Percentiles rank a stretch among this genome's conserved stretches.
phyloP scores from a whole-genome alignment of 768 basidiomycete species.

The Scleroderma citrinum region DNA sequence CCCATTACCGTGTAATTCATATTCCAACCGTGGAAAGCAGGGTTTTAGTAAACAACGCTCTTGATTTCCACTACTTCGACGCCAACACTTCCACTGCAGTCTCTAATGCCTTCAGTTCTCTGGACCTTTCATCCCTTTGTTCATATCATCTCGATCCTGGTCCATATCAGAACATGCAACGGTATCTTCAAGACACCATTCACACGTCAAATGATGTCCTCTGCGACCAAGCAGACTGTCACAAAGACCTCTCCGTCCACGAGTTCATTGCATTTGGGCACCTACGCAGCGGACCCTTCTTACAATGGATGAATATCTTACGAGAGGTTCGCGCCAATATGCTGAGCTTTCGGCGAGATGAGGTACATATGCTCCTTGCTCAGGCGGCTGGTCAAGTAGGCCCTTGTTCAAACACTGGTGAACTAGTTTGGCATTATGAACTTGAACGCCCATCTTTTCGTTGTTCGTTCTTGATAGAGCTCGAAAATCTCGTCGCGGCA shows the following conservation, averaged over 20 bases:
- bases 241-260: no score
- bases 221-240: conserved; percentile 37
- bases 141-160: conserved; percentile 28
- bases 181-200: conserved; percentile 29
- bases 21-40: no score
- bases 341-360: no score
- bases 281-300: no score
- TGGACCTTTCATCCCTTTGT: conserved; percentile 15
- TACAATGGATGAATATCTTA: no score
- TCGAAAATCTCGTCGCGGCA: conserved; percentile 29
- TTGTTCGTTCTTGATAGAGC: conserved; percentile 29
- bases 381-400: no score
- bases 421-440: conserved; percentile 37
- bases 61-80: no score
- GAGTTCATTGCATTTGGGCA: no score
- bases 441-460: conserved; percentile 30
- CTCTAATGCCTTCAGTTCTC: conserved; percentile 26
- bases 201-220: conserved; percentile 42
- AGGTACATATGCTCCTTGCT: no score
- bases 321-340: no score
- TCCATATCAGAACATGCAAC: conserved; percentile 33
- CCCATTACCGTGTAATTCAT: conserved; percentile 10
- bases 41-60: no score
- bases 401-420: conserved; percentile 9
- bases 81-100: no score